Conservation (phyloP, 2,329 filamentous ascomycete species). For the Blastomyces parvus region DNA sequence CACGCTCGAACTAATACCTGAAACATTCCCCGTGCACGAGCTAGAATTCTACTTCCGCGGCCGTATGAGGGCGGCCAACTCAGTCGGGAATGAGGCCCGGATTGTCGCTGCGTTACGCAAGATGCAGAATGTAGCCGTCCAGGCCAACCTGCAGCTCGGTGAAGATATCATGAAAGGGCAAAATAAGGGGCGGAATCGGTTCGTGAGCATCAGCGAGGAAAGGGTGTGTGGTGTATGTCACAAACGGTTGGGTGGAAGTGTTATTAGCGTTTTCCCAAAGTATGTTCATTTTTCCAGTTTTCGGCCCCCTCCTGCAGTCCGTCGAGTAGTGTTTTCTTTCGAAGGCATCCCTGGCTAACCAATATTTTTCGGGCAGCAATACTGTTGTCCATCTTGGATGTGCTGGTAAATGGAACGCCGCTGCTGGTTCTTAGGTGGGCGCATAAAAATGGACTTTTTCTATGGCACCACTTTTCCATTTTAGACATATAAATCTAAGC, state of each 20-base stretch:
- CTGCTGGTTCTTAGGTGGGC: constrained; percentile 3
- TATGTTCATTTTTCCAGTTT: constrained; percentile 37
- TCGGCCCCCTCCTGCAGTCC: not conserved
- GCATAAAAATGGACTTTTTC: not conserved
- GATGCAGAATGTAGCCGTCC: constrained; percentile 67
- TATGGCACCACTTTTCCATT: not conserved
- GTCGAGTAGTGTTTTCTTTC: not conserved
- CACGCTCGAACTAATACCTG: constrained; percentile 76
- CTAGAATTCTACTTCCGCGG: constrained; percentile 87
- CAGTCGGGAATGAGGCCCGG: constrained; percentile 66
- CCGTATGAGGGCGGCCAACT: constrained; percentile 77
- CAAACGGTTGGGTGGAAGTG: constrained; percentile 83
- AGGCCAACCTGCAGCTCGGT: constrained; percentile 64
- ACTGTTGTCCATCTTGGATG: constrained; percentile 73
- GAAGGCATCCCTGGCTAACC: not conserved
- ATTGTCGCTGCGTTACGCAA: constrained; percentile 68
- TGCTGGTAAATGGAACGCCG: constrained; percentile 41
- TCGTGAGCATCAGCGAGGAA: constrained; percentile 79
- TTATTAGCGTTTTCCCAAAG: constrained; percentile 81
- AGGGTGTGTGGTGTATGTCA: constrained; percentile 85
- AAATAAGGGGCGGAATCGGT: constrained; percentile 50
- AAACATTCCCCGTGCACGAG: constrained; percentile 64
- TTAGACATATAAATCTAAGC: not conserved
- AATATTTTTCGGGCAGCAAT: constrained; percentile 27
- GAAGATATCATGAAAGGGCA: constrained; percentile 40